These are phyloP conservation scores for Colletotrichum sp. DNA, from an alignment of 2,329 filamentous ascomycete genomes.

Conservation along the genomic window DNA sequence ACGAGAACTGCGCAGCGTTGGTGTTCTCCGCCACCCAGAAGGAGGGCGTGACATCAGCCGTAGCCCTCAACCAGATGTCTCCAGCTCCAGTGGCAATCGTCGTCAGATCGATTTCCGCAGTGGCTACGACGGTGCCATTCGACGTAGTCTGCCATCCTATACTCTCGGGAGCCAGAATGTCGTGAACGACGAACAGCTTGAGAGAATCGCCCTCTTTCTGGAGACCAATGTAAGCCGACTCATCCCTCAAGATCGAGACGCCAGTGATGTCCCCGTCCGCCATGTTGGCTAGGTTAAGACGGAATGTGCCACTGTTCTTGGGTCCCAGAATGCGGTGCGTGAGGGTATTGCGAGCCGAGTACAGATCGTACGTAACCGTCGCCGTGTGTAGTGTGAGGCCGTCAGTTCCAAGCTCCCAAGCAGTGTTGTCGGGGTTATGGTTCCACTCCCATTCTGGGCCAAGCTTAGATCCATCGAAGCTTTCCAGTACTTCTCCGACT, in stretches of 20 bases:
- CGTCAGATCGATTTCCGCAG: neutral
- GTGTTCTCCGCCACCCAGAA: neutral
- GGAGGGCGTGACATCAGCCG: constrained; percentile 25
- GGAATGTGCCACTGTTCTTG: constrained; percentile 51
- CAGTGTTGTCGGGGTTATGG: constrained; percentile 59
- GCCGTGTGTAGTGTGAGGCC: constrained; percentile 49
- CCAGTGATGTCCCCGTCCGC: constrained; percentile 55
- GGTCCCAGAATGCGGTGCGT: constrained; percentile 50
- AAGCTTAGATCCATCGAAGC: constrained; percentile 37
- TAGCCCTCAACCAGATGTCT: constrained; percentile 26
- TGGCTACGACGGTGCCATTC: constrained; percentile 29
- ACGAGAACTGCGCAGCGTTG: constrained; percentile 30
- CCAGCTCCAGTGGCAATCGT: neutral
- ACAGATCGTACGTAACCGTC: constrained; percentile 55
- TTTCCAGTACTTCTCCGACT: constrained; percentile 11
- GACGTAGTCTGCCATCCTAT: constrained; percentile 32
- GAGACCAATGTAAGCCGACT: constrained; percentile 57
- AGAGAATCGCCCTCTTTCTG: constrained; percentile 27
- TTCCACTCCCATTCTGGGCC: constrained; percentile 63
- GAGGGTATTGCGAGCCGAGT: constrained; percentile 48
- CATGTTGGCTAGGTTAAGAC: constrained; percentile 52
- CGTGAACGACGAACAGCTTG: constrained; percentile 33
- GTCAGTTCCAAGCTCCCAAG: constrained; percentile 44
- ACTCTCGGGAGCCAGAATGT: constrained; percentile 30
- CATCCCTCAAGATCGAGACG: constrained; percentile 56